Evolutionary conservation across 768 basidiomycete genomes (phyloP).

Genomic region (Hericium alpestre): DNA sequence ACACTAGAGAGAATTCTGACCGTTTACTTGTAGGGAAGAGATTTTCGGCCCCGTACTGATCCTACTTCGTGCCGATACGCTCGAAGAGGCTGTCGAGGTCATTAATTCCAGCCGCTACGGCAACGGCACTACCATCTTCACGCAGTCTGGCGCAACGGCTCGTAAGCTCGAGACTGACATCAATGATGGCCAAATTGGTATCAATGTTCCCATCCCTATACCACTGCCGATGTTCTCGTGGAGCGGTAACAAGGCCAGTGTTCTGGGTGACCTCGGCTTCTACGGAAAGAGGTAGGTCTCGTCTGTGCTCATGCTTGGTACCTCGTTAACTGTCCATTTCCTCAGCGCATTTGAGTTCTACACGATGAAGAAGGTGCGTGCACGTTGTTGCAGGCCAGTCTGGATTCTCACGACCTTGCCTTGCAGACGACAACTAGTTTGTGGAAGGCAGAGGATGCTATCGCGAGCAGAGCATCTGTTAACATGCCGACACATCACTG

Average conservation of each 20-base stretch:
- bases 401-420: neutral
- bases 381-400: neutral
- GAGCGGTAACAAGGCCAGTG: slow-evolving; percentile 78
- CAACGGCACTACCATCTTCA: too few relatives aligned
- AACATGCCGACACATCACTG: too few relatives aligned
- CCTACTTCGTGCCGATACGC: slow-evolving; percentile 64
- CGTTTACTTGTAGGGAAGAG: slow-evolving; percentile 54
- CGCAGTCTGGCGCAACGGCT: slow-evolving; percentile 90
- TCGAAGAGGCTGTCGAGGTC: slow-evolving; percentile 84
- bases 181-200: slow-evolving; percentile 86
- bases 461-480: slow-evolving; percentile 69
- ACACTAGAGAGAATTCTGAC: neutral
- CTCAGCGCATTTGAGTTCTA: slow-evolving; percentile 91
- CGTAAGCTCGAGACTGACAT: slow-evolving; percentile 84
- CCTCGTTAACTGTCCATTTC: too few relatives aligned
- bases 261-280: slow-evolving; percentile 76
- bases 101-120: slow-evolving; percentile 97
- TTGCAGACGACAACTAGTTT: slow-evolving; percentile 80
- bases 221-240: slow-evolving; percentile 92
- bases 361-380: slow-evolving; percentile 78
- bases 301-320: neutral
- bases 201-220: slow-evolving; percentile 90
- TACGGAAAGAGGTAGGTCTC: slow-evolving; percentile 69
- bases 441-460: slow-evolving; percentile 83
- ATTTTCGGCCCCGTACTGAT: slow-evolving; percentile 91